Evolutionary conservation across 116 monocot genomes (phyloP), one percentile per base, ranked within the genome.

Genomic region (Posidonia oceanica): DNA sequence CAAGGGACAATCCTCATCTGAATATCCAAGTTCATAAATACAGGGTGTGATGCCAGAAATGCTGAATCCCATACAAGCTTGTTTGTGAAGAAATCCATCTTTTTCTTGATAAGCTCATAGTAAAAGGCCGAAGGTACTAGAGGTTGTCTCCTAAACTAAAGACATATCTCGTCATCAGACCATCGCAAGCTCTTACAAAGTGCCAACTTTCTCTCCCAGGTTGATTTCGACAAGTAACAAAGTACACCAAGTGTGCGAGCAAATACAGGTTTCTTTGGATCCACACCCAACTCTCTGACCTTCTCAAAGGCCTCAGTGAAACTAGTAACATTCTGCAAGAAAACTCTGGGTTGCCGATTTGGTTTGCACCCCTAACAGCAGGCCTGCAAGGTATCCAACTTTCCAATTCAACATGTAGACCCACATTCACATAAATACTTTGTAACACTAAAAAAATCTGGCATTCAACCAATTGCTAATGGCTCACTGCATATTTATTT

Each of bases 1-100:
- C 70, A 6, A 14, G 70, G 70, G 17, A 70, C 39, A 55, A 70
- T 70, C 56, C 57, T 70, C 38, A 57, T 58, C 6, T 56, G 38
- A 13, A 58, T 3, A 15, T 15, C 57, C 36, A 70, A 38, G 7
- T 20, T 29, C 54, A 70, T 17, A 8, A 70, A 4, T 16, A 18
- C 20, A 3, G 70, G 57, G 11, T 70, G 38, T 18, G 38, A 52
- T 4, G 12, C 13, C 21, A 70, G 16, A 54, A 68, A 68, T 12
- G 21, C 39, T 5, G 38, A 36, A 10, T 58, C 39, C 58, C 58
- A 55, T 18, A 37, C 57, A 14, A 39, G 17, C 23, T 57, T 23
- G 7, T 58, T 58, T 55, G 8, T 17, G 14, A 70, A 70, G 22
- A 70, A 70, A 37, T 70, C 39, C 57, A 58, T 7, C 70, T 52